Conservation (phyloP, 768 basidiomycete genomes). For the Boletus tylopilopsis region DNA sequence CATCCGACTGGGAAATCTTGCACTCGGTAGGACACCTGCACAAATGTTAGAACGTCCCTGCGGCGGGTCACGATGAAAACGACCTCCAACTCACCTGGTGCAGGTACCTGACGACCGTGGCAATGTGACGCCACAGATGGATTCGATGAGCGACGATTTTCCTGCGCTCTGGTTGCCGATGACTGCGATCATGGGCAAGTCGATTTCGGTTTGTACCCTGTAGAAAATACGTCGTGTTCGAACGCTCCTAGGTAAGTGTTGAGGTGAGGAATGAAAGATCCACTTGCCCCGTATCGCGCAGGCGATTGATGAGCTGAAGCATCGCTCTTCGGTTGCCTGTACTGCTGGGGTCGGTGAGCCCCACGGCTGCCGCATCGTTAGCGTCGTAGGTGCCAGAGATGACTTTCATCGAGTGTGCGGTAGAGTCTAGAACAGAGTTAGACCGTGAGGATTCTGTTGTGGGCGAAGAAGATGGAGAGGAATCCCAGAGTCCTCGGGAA, state of each 20-base stretch:
- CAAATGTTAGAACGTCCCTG: not conserved
- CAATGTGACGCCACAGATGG: conserved; percentile 68
- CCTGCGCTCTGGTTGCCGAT: conserved; percentile 72
- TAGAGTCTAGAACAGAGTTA: not conserved
- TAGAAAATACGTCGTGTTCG: not conserved
- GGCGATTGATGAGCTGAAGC: conserved; percentile 56
- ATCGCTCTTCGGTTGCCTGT: conserved; percentile 43
- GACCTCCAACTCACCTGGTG: conserved; percentile 59
- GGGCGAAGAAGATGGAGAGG: not conserved
- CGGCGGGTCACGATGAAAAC: not conserved
- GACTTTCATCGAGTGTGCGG: not conserved
- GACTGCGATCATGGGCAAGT: conserved; percentile 70
- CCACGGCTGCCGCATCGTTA: conserved; percentile 34
- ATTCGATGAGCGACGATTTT: conserved; percentile 74
- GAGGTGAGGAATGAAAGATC: not conserved
- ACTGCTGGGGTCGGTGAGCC: conserved; percentile 48
- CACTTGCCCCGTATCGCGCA: conserved; percentile 58
- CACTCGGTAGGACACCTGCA: conserved; percentile 57
- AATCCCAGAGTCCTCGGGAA: too few species aligned
- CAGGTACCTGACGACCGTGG: conserved; percentile 74
- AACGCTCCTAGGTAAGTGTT: too few species aligned
- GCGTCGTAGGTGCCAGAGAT: not conserved
- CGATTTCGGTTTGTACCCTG: conserved; percentile 67
- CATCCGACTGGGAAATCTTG: conserved; percentile 40
- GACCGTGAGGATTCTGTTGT: not conserved